phyloP scores from a whole-genome alignment of 768 basidiomycete genomes.

The Cubamyces sp. region DNA sequence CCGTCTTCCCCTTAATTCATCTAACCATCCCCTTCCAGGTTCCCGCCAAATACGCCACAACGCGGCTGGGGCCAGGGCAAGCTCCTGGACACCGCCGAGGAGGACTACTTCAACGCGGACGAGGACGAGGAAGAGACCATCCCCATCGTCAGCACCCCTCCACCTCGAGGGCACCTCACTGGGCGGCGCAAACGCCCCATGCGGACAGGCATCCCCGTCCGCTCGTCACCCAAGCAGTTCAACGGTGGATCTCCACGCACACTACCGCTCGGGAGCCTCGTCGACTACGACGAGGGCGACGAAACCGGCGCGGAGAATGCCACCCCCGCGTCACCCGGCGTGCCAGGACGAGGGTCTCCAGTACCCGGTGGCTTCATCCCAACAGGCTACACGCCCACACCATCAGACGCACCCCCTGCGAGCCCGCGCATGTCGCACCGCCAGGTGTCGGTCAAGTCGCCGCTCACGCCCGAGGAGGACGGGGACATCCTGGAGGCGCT shows the following conservation, averaged over 20 bases:
- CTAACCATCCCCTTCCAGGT: conserved; percentile 12
- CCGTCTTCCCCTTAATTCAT: neutral
- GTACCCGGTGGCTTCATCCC: conserved; percentile 21
- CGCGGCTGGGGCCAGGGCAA: conserved; percentile 44
- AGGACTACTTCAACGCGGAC: conserved; percentile 90
- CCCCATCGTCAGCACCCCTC: conserved; percentile 37
- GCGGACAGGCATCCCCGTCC: conserved; percentile 24
- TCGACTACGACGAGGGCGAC: conserved; percentile 84
- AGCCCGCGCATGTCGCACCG: conserved; percentile 43
- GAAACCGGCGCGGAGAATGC: conserved; percentile 25
- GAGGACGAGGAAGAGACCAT: conserved; percentile 67
- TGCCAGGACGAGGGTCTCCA: conserved; percentile 16
- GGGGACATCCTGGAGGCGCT: conserved; percentile 62
- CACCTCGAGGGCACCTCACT: conserved; percentile 37
- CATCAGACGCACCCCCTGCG: conserved; percentile 26
- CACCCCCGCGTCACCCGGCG: conserved; percentile 5
- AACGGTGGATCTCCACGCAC: conserved; percentile 44
- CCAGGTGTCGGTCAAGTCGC: conserved; percentile 34
- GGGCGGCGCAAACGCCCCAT: conserved; percentile 60
- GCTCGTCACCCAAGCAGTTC: conserved; percentile 26
- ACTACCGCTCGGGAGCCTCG: conserved; percentile 60
- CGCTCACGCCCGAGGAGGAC: conserved; percentile 51
- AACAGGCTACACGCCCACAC: conserved; percentile 1
- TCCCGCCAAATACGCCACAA: conserved; percentile 26
- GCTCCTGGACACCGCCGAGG: conserved; percentile 75